Conservation (phyloP, 2,329 filamentous ascomycete species). For the Fusarium sp. region DNA sequence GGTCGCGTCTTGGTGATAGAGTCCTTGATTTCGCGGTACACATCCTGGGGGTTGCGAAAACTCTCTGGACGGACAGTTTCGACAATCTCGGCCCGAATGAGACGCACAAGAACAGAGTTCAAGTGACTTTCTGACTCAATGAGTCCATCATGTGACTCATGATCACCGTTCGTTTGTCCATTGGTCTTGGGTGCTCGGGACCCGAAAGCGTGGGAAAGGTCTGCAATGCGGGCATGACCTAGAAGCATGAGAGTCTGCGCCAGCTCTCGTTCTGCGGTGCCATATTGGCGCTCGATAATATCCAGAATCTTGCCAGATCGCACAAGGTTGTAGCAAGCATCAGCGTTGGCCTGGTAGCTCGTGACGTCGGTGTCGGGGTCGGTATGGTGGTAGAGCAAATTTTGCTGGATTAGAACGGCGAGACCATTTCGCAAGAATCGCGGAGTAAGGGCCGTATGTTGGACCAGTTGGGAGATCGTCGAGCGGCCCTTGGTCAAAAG, state of each 20-base stretch:
- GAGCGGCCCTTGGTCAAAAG: slow-evolving; percentile 85
- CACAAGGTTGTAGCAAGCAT: slow-evolving; percentile 83
- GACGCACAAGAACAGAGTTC: slow-evolving; percentile 62
- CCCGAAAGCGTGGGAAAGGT: slow-evolving; percentile 74
- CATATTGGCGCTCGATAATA: slow-evolving; percentile 79
- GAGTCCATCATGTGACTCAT: slow-evolving; percentile 47
- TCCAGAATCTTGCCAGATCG: slow-evolving; percentile 86
- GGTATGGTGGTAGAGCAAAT: slow-evolving; percentile 81
- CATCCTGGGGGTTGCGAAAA: slow-evolving; percentile 72
- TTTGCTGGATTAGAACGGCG: slow-evolving; percentile 87
- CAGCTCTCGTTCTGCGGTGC: slow-evolving; percentile 78
- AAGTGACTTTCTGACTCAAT: slow-evolving; percentile 62
- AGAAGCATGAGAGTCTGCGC: slow-evolving; percentile 80
- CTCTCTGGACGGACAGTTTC: slow-evolving; percentile 70
- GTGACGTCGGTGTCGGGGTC: slow-evolving; percentile 71
- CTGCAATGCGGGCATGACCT: slow-evolving; percentile 80
- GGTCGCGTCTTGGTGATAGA: slow-evolving; percentile 65
- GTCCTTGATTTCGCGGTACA: slow-evolving; percentile 71
- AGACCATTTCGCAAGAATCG: slow-evolving; percentile 85
- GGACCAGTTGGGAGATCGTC: slow-evolving; percentile 74
- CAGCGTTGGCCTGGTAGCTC: slow-evolving; percentile 86
- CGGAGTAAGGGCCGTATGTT: slow-evolving; percentile 78
- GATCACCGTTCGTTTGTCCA: slow-evolving; percentile 50
- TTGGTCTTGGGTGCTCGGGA: slow-evolving; percentile 52
- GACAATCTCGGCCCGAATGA: slow-evolving; percentile 75